phyloP scores from a whole-genome alignment of 129 eudicot species.

The Kitagawia praeruptora region DNA sequence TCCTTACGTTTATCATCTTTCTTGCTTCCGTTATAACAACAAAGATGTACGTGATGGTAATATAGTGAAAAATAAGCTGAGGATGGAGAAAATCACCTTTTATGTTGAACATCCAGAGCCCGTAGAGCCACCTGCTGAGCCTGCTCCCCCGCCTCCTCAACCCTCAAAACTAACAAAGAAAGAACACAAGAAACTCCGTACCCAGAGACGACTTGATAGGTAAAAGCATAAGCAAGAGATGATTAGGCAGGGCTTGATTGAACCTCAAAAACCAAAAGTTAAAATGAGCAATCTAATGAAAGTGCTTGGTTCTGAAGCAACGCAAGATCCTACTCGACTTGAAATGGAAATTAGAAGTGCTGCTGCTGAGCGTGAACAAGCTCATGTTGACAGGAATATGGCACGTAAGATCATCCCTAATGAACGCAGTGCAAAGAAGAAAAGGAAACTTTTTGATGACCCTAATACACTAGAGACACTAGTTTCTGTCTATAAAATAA shows the following conservation, averaged over 20 bases:
- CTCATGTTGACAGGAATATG: slow-evolving; percentile 80
- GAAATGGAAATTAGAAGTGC: slow-evolving; percentile 91
- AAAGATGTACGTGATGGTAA: slow-evolving; percentile 40
- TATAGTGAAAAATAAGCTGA: slow-evolving; percentile 41
- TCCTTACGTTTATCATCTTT: too few species aligned
- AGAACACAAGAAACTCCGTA: slow-evolving; percentile 93
- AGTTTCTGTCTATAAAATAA: slow-evolving; percentile 75
- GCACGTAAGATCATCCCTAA: slow-evolving; percentile 96
- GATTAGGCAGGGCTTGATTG: slow-evolving; percentile 82
- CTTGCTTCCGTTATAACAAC: too few species aligned
- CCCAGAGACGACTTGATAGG: slow-evolving; percentile 72
- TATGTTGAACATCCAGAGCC: slow-evolving; percentile 93
- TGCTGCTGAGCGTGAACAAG: slow-evolving; percentile 96
- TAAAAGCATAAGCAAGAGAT: slow-evolving; percentile 91
- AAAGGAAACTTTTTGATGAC: slow-evolving; percentile 84
- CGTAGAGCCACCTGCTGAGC: slow-evolving; percentile 88
- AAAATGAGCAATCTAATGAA: slow-evolving; percentile 98
- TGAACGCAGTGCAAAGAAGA: slow-evolving; percentile 87
- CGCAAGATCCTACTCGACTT: slow-evolving; percentile 86
- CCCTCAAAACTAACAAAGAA: slow-evolving; percentile 85
- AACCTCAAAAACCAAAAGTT: slow-evolving; percentile 93
- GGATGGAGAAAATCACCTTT: slow-evolving; percentile 72
- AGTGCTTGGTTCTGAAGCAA: slow-evolving; percentile 94
- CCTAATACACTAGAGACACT: slow-evolving; percentile 57
- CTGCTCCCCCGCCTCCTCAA: slow-evolving; percentile 96